Evolutionary conservation across 345 rosid species (phyloP).

Genomic region (Eucalyptus cloeziana): DNA sequence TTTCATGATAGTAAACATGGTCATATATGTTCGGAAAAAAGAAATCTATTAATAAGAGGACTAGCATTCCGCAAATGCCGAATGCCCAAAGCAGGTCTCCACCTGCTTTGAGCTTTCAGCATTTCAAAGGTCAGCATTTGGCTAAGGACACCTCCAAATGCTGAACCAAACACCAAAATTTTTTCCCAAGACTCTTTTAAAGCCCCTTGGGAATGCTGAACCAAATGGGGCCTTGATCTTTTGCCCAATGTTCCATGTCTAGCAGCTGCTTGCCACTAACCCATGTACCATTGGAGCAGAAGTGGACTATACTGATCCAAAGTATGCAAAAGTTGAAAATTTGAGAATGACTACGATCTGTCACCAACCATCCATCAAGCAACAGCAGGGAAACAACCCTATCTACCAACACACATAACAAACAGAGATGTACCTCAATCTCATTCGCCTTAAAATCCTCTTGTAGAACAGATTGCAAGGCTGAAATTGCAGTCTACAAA

Average conservation of each 20-base stretch:
- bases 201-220: too few species aligned
- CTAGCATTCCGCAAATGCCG: too few species aligned
- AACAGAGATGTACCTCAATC: conserved; percentile 32
- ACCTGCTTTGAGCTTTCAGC: too few species aligned
- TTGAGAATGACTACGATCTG: background rate
- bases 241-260: background rate
- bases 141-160: too few species aligned
- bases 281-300: background rate
- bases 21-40: too few species aligned
- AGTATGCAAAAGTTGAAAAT: background rate
- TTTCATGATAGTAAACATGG: too few species aligned
- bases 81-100: too few species aligned
- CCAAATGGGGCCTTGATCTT: too few species aligned
- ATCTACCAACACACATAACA: background rate
- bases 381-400: background rate
- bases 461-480: conserved; percentile 59
- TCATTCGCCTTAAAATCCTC: conserved; percentile 68
- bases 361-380: background rate
- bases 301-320: background rate
- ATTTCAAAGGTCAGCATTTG: too few species aligned
- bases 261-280: background rate
- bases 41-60: too few species aligned
- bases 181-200: too few species aligned
- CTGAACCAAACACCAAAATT: too few species aligned
- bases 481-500: conserved; percentile 49